Evolutionary conservation across 352 stramenopile species (phyloP).

Genomic region (Halophytophthora polymorphica): DNA sequence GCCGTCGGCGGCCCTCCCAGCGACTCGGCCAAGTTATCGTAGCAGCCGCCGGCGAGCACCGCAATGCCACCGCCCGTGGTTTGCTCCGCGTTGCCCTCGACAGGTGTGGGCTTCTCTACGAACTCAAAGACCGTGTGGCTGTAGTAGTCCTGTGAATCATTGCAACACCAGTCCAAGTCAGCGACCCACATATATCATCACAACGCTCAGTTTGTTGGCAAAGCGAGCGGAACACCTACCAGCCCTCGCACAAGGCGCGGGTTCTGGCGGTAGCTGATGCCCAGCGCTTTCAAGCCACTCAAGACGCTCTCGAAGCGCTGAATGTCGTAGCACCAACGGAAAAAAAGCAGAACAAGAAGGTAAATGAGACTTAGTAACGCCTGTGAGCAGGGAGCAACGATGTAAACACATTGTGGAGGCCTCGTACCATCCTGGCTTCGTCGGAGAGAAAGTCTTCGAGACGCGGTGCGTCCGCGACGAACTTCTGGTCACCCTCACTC

Average conservation of each 20-base stretch:
- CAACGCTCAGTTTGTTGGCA: not conserved
- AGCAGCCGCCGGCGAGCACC: slow-evolving; percentile 81
- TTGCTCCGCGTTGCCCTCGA: slow-evolving; percentile 7
- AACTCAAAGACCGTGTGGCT: slow-evolving; percentile 90
- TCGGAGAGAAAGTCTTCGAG: slow-evolving; percentile 65
- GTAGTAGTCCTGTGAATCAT: slow-evolving; percentile 78
- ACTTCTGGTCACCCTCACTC: slow-evolving; percentile 57
- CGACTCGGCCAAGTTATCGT: slow-evolving; percentile 69
- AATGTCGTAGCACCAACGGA: not conserved
- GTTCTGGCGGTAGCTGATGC: slow-evolving; percentile 63
- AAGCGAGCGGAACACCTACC: slow-evolving; percentile 25
- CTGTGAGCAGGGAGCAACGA: not conserved
- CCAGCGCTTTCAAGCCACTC: slow-evolving; percentile 53
- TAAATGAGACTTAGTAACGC: slow-evolving; percentile 3
- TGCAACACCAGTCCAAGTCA: not conserved
- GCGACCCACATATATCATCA: not conserved
- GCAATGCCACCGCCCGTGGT: slow-evolving; percentile 51
- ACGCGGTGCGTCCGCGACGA: slow-evolving; percentile 64
- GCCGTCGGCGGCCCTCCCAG: slow-evolving; percentile 55
- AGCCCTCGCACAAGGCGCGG: slow-evolving; percentile 75
- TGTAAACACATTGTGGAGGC: not conserved
- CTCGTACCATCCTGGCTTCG: slow-evolving; percentile 43
- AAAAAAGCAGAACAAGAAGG: slow-evolving; percentile 1
- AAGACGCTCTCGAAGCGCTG: slow-evolving; percentile 74
- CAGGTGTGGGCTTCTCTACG: slow-evolving; percentile 42